Conservation (phyloP, 148 eudicot species). For the Rheum nobile region DNA sequence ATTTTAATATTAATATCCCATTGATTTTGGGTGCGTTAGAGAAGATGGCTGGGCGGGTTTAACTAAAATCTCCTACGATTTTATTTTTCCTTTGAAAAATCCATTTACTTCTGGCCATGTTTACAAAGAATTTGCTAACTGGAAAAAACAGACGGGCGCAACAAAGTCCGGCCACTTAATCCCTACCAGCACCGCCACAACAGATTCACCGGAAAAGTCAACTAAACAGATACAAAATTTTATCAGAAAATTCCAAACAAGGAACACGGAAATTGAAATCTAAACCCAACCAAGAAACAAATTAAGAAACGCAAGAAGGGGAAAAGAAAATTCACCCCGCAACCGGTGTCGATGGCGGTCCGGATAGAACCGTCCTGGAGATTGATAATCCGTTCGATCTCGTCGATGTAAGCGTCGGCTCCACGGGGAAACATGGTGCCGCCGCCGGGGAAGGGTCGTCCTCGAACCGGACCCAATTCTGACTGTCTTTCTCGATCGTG, state of each 20-base stretch:
- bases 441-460: constrained; percentile 82
- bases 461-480: constrained; percentile 85
- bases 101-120: too few relatives aligned
- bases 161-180: background rate
- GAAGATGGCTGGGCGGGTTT: background rate
- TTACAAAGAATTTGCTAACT: background rate
- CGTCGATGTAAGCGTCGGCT: constrained; percentile 76
- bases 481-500: constrained; percentile 85
- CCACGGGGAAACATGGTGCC: constrained; percentile 92
- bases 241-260: background rate
- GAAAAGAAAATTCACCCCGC: constrained; percentile 57
- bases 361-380: constrained; percentile 48
- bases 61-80: background rate
- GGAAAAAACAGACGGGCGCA: background rate
- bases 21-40: background rate
- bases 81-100: too few relatives aligned
- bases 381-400: constrained; percentile 59
- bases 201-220: background rate
- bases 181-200: too few relatives aligned
- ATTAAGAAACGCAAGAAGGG: background rate
- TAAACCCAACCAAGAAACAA: background rate
- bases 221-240: background rate
- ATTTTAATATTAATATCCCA: background rate
- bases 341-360: constrained; percentile 90
- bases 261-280: too few relatives aligned